Evolutionary conservation across 768 basidiomycete species (phyloP).

Genomic region (Leccinum fibrillosum): DNA sequence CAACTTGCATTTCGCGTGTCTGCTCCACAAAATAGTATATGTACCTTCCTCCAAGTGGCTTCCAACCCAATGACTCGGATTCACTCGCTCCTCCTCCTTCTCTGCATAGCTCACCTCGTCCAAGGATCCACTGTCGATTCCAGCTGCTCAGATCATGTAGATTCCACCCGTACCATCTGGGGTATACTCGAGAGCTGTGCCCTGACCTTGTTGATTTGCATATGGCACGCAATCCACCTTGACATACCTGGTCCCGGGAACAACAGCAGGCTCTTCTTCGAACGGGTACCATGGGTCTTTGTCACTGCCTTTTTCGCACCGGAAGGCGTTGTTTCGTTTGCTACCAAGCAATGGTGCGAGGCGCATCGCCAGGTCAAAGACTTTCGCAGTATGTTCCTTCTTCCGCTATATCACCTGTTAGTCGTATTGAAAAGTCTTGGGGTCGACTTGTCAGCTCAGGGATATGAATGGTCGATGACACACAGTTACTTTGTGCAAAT

Average conservation of each 20-base stretch:
- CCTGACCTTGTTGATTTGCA: neutral
- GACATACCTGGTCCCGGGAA: neutral
- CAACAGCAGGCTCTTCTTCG: neutral
- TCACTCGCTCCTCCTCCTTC: neutral
- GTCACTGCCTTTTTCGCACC: neutral
- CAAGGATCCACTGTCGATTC: neutral
- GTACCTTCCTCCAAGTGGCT: neutral
- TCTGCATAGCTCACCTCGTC: neutral
- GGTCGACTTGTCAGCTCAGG: neutral
- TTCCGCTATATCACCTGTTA: neutral
- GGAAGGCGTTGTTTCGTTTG: neutral
- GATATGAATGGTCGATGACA: neutral
- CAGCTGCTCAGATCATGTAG: too few species aligned
- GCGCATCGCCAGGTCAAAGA: neutral
- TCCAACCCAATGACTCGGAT: neutral
- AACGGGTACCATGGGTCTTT: neutral
- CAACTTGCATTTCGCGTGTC: too few species aligned
- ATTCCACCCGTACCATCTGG: neutral
- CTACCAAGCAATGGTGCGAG: neutral
- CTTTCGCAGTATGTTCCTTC: neutral
- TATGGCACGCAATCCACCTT: neutral
- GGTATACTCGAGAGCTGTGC: neutral
- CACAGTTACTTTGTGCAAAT: neutral
- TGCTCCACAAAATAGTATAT: too few species aligned
- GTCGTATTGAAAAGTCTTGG: neutral